A percentile compares a stretch with the other conserved stretches of the same genome.
These are phyloP conservation scores for Parafenestella ontariensis DNA, from an alignment of 2,329 filamentous ascomycete genomes.

Conservation along the genomic window DNA sequence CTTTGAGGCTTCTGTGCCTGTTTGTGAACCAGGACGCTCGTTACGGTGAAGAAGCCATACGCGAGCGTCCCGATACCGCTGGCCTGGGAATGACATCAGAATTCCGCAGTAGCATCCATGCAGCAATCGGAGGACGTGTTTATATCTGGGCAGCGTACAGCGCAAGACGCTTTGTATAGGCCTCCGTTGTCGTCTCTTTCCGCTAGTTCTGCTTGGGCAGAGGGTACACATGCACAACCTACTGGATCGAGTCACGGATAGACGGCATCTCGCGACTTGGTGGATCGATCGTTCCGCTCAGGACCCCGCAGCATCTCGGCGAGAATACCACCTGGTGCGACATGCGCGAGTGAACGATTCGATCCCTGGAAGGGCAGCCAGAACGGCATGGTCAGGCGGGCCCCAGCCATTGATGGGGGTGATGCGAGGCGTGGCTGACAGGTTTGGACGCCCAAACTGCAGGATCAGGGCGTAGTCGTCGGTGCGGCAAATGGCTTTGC, in stretches of 20 bases:
- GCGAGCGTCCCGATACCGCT: not conserved
- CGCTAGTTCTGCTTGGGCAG: not conserved
- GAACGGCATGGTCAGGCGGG: slow-evolving; percentile 3
- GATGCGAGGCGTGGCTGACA: slow-evolving; percentile 15
- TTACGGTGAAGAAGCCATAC: not conserved
- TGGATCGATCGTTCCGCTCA: slow-evolving; percentile 14
- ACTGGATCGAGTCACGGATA: slow-evolving; percentile 23
- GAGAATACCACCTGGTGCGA: slow-evolving; percentile 8
- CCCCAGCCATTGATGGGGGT: slow-evolving; percentile 11
- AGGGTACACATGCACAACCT: slow-evolving; percentile 18
- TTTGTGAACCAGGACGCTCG: not conserved
- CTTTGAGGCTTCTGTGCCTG: not conserved
- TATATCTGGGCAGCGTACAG: not conserved
- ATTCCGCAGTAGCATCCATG: not conserved
- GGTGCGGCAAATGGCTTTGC: slow-evolving; percentile 15
- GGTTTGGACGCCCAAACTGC: slow-evolving; percentile 3
- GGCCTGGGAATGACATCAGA: not conserved
- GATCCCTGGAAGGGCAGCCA: not conserved
- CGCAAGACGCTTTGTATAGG: not conserved
- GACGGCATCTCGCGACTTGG: slow-evolving; percentile 14
- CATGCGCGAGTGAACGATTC: slow-evolving; percentile 15
- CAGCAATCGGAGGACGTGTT: not conserved
- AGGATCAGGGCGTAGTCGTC: not conserved
- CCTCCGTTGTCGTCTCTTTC: not conserved
- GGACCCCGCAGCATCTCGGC: slow-evolving; percentile 11